These are phyloP conservation scores for Thalassiosira ordinaria DNA, from an alignment of 352 stramenopile genomes.

Conservation along the genomic window DNA sequence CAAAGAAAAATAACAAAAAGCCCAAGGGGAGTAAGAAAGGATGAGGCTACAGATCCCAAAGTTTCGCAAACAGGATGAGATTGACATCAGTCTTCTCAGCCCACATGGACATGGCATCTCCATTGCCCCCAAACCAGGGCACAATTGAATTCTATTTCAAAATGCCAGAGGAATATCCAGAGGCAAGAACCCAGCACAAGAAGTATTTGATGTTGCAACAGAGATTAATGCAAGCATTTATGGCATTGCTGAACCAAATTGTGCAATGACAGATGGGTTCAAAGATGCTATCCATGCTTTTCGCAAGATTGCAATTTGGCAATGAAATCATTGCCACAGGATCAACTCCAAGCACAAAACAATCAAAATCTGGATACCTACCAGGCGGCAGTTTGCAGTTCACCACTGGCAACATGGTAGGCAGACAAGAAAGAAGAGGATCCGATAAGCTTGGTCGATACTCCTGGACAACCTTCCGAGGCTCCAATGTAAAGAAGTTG, in stretches of 20 bases:
- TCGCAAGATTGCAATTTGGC: neutral
- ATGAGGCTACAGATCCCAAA: neutral
- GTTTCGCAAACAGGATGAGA: neutral
- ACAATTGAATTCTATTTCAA: neutral
- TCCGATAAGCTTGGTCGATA: neutral
- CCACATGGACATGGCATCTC: neutral
- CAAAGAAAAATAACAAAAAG: neutral
- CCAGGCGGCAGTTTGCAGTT: constrained; percentile 6
- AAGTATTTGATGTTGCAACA: neutral
- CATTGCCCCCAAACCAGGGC: neutral
- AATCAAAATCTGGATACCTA: constrained; percentile 9
- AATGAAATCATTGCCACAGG: neutral
- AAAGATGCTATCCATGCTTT: neutral
- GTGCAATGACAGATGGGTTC: neutral
- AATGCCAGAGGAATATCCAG: neutral
- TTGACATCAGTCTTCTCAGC: neutral
- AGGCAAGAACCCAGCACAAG: neutral
- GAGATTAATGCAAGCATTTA: neutral
- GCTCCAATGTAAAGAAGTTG: neutral
- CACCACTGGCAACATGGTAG: neutral
- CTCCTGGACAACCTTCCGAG: too few species aligned
- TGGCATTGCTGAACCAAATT: neutral
- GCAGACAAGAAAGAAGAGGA: neutral
- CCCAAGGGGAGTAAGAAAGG: neutral
- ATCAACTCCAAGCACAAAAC: constrained; percentile 14